Conservation (phyloP, 2,329 filamentous ascomycete species). For the Penicillium verrucosum region DNA sequence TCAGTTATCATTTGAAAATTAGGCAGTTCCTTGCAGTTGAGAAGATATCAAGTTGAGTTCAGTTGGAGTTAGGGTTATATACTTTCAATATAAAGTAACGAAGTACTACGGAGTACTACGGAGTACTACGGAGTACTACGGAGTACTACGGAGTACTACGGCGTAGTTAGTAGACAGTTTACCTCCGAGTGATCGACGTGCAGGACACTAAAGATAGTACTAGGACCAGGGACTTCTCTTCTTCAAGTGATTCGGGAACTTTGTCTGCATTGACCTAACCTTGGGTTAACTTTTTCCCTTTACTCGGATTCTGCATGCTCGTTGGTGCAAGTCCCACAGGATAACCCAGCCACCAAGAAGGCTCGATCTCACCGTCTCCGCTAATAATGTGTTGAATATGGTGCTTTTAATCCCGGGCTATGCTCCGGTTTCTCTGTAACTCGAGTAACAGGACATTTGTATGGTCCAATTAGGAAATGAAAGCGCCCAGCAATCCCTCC, state of each 20-base stretch:
- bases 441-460: conserved; percentile 11
- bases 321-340: conserved; percentile 27
- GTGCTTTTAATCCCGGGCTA: conserved; percentile 17
- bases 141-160: not conserved
- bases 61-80: not conserved
- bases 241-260: conserved; percentile 24
- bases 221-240: not conserved
- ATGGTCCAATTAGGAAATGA: conserved; percentile 27
- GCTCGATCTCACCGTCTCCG: conserved; percentile 29
- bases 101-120: not conserved
- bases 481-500: conserved; percentile 27
- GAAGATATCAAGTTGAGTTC: not conserved
- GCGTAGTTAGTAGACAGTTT: not conserved
- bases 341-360: conserved; percentile 25
- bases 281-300: conserved; percentile 12
- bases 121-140: not conserved
- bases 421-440: conserved; percentile 2
- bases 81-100: not conserved
- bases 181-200: conserved; percentile 5
- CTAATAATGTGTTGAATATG: conserved; percentile 28
- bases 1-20: not conserved
- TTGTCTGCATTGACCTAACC: conserved; percentile 23
- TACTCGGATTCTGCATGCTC: conserved; percentile 25
- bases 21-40: conserved; percentile 2
- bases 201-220: not conserved